These are phyloP conservation scores for Rhytidiadelphus loreus DNA, from an alignment of 225 moss, liverwort and hornwort species.

Conservation along the genomic window DNA sequence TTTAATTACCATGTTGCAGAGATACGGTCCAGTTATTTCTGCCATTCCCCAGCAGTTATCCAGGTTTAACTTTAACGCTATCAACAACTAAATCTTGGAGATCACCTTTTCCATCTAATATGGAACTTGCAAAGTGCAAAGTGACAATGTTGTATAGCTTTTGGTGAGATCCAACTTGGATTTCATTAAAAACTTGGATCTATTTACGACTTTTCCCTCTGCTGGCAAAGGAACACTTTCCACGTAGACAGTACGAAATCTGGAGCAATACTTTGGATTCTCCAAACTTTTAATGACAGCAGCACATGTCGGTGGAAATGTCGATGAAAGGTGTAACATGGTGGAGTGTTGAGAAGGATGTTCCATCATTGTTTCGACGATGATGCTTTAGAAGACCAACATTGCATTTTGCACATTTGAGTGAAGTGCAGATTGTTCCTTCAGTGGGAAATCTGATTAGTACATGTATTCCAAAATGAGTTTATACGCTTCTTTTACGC, in stretches of 20 bases:
- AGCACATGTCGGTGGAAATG: slow-evolving; percentile 4
- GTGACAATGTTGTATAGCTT: background rate
- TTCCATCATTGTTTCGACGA: background rate
- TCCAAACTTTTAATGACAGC: background rate
- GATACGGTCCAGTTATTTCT: slow-evolving; percentile 98
- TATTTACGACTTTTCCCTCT: background rate
- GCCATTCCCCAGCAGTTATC: slow-evolving; percentile 98
- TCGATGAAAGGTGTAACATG: background rate
- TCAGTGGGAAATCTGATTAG: background rate
- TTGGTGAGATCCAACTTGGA: background rate
- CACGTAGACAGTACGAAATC: background rate
- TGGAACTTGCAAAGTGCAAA: background rate
- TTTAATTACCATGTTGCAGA: slow-evolving; percentile 35
- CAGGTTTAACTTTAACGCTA: slow-evolving; percentile 94
- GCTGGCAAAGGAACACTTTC: background rate
- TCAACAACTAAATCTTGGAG: slow-evolving; percentile 54
- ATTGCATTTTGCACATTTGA: background rate
- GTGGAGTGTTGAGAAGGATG: background rate
- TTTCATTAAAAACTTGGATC: background rate
- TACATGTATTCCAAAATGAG: background rate
- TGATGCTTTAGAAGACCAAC: background rate
- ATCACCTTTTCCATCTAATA: background rate
- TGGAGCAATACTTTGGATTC: background rate
- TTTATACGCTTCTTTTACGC: background rate
- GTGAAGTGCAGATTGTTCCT: slow-evolving; percentile 1